A percentile compares a stretch with the other conserved stretches of the same genome.
Evolutionary conservation across 2,329 filamentous ascomycete species (phyloP).

Genomic region (Ophiocordyceps robertsii): DNA sequence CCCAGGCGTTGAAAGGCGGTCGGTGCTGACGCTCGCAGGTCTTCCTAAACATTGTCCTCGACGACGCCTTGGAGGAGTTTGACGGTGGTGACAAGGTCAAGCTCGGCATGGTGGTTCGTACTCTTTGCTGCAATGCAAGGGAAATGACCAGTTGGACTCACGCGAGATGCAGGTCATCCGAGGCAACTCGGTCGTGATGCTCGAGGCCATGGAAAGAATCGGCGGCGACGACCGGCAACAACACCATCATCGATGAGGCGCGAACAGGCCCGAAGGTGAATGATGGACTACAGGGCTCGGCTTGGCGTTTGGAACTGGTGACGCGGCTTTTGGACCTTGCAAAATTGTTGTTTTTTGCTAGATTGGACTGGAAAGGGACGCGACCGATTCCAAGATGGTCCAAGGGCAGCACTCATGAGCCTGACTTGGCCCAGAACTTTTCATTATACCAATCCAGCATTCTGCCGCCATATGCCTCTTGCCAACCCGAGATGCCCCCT

Average conservation of each 20-base stretch:
- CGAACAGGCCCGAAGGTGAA: conserved; percentile 2
- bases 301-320: conserved; percentile 19
- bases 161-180: conserved; percentile 60
- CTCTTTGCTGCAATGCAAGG: not conserved
- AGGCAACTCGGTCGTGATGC: conserved; percentile 96
- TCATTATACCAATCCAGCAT: conserved; percentile 39
- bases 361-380: not conserved
- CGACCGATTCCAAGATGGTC: not conserved
- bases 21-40: conserved; percentile 44
- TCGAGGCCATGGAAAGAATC: conserved; percentile 67
- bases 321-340: not conserved
- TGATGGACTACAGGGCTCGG: not conserved
- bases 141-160: not conserved
- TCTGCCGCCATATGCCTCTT: conserved; percentile 29
- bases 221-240: conserved; percentile 42
- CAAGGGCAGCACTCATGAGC: conserved; percentile 7
- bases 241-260: conserved; percentile 14
- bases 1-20: not conserved
- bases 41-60: conserved; percentile 94
- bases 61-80: conserved; percentile 94
- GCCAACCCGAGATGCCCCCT: conserved; percentile 44
- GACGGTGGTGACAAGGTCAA: conserved; percentile 78
- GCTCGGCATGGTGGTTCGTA: conserved; percentile 80
- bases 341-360: not conserved
- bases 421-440: conserved; percentile 17